Evolutionary conservation across 2,329 filamentous ascomycete species (phyloP).

Genomic region (Apiospora koreana): DNA sequence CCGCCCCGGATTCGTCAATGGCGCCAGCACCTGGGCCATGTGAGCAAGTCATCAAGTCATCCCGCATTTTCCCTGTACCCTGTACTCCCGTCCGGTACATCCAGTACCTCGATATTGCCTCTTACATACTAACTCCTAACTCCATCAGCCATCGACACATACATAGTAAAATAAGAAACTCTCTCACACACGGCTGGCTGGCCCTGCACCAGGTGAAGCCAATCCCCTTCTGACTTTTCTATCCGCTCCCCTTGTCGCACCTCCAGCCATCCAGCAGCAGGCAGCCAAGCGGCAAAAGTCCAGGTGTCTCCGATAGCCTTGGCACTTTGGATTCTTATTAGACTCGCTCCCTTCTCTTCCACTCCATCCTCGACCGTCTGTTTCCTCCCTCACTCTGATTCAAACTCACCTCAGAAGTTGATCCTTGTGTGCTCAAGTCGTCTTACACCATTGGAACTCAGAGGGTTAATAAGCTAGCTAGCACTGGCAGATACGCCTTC

Average conservation of each 20-base stretch:
- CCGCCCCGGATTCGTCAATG: not conserved
- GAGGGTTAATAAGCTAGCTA: not conserved
- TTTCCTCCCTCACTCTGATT: not conserved
- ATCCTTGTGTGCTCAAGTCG: not conserved
- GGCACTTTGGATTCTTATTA: conserved; percentile 3
- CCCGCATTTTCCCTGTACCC: not conserved
- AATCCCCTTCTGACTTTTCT: conserved; percentile 11
- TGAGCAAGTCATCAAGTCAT: not conserved
- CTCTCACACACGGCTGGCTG: not conserved
- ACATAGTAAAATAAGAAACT: not conserved
- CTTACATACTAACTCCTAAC: not conserved
- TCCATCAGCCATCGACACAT: not conserved
- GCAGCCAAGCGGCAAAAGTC: conserved; percentile 13
- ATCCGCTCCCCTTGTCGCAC: conserved; percentile 7
- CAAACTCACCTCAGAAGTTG: not conserved
- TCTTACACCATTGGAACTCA: not conserved
- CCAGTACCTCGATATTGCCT: not conserved
- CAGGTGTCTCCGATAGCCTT: not conserved
- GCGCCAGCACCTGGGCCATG: not conserved
- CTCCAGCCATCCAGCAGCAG: not conserved
- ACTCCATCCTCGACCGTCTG: not conserved
- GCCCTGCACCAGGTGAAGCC: conserved; percentile 6
- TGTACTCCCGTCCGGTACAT: not conserved
- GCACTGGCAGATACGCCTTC: not conserved
- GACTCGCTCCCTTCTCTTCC: not conserved